These are phyloP conservation scores for Yamadazyma atmosphaerica DNA, from an alignment of 1,139 yeast genomes.

Conservation along the genomic window DNA sequence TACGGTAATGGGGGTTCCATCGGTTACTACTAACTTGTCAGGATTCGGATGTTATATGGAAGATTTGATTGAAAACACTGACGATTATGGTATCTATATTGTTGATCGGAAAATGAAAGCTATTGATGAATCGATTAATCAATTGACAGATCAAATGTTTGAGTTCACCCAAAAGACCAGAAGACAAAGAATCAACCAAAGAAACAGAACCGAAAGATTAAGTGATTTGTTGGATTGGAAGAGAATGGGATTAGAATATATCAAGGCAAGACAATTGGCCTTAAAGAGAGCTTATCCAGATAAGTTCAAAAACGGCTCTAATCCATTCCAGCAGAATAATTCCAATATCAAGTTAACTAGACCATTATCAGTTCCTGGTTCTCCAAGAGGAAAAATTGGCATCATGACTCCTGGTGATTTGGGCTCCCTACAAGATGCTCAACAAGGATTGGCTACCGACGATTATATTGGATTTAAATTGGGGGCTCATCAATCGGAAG, in stretches of 20 bases:
- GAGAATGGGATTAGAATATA: slow-evolving; percentile 95
- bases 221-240: slow-evolving; percentile 95
- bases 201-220: slow-evolving; percentile 94
- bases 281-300: slow-evolving; percentile 93
- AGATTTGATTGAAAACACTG: slow-evolving; percentile 90
- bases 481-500: slow-evolving; percentile 41
- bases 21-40: slow-evolving; percentile 94
- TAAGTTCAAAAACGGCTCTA: slow-evolving; percentile 62
- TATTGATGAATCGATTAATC: slow-evolving; percentile 92
- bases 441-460: slow-evolving; percentile 69
- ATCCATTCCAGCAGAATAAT: slow-evolving; percentile 55
- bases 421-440: slow-evolving; percentile 92
- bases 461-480: slow-evolving; percentile 81
- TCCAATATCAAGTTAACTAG: slow-evolving; percentile 74
- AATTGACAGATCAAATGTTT: slow-evolving; percentile 85
- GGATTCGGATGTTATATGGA: slow-evolving; percentile 99
- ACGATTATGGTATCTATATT: slow-evolving; percentile 95
- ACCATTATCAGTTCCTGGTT: slow-evolving; percentile 94
- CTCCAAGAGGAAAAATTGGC: slow-evolving; percentile 68
- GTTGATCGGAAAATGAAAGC: slow-evolving; percentile 94
- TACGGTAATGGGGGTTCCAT: slow-evolving; percentile 99
- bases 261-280: slow-evolving; percentile 91
- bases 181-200: slow-evolving; percentile 96
- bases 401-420: slow-evolving; percentile 97
- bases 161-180: slow-evolving; percentile 86